phyloP scores from a whole-genome alignment of 164 flowering plant species.

The Aristolochia fimbriata region DNA sequence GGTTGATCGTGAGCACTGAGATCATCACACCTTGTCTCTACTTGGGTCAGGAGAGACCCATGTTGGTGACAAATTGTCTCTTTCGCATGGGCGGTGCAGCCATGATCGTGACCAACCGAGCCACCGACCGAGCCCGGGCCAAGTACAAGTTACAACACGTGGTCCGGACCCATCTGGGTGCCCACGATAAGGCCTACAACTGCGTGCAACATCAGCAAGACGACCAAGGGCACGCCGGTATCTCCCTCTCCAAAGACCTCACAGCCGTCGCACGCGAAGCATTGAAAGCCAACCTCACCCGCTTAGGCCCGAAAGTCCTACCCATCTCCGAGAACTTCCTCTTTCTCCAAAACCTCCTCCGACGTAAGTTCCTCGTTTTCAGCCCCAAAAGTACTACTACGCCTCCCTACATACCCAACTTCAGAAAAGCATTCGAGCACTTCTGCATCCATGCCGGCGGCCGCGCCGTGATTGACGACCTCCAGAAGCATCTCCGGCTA shows the following conservation, averaged over 20 bases:
- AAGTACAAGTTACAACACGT: slow-evolving; percentile 65
- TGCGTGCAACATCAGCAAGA: slow-evolving; percentile 81
- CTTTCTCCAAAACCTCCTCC: slow-evolving; percentile 25
- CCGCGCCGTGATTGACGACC: slow-evolving; percentile 62
- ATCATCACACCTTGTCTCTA: slow-evolving; percentile 78
- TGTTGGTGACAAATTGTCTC: slow-evolving; percentile 69
- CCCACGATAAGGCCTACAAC: slow-evolving; percentile 56
- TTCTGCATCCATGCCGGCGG: slow-evolving; percentile 85
- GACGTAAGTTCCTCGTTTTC: slow-evolving; percentile 36
- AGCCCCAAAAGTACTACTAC: slow-evolving; percentile 23
- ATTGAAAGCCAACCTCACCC: slow-evolving; percentile 61
- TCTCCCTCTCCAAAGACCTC: slow-evolving; percentile 61
- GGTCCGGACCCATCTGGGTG: slow-evolving; percentile 65
- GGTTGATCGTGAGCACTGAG: slow-evolving; percentile 75
- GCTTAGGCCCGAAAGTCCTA: slow-evolving; percentile 62
- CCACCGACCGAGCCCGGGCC: slow-evolving; percentile 28
- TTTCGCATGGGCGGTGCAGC: slow-evolving; percentile 75
- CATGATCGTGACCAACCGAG: slow-evolving; percentile 50
- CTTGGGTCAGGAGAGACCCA: slow-evolving; percentile 61
- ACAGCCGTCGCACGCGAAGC: slow-evolving; percentile 70
- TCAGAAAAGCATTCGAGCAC: slow-evolving; percentile 48
- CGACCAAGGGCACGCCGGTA: slow-evolving; percentile 51
- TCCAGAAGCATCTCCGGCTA: slow-evolving; percentile 59
- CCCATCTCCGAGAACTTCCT: slow-evolving; percentile 63
- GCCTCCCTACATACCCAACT: slow-evolving; percentile 75